phyloP scores from a whole-genome alignment of 202 grass and related monocot genomes.

The Dendrocalamus latiflorus region DNA sequence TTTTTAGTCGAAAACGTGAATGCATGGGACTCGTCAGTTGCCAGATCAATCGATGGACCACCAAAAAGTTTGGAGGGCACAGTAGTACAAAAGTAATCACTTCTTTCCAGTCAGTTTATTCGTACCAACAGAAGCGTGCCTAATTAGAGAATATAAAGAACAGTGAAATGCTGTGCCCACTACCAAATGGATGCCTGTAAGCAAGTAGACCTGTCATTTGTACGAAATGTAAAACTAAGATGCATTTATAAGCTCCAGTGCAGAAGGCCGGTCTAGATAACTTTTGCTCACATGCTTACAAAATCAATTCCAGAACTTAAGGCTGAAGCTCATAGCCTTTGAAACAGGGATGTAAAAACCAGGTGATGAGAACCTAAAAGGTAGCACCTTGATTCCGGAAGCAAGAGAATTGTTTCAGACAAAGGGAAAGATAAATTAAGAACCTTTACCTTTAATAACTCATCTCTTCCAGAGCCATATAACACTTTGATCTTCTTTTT shows the following conservation, averaged over 20 bases:
- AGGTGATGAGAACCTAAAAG: background rate
- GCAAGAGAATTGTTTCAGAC: background rate
- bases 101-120: background rate
- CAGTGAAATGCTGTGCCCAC: background rate
- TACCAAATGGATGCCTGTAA: background rate
- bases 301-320: background rate
- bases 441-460: constrained; percentile 71
- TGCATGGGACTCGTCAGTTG: background rate
- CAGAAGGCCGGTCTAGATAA: too few relatives aligned
- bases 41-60: constrained; percentile 7
- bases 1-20: background rate
- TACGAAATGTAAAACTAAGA: background rate
- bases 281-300: background rate
- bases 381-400: background rate
- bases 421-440: background rate
- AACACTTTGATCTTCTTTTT: constrained; percentile 86
- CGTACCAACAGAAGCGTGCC: background rate
- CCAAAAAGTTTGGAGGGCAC: background rate
- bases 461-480: constrained; percentile 71
- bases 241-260: background rate
- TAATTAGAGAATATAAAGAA: background rate
- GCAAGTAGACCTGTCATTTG: background rate
- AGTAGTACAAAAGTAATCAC: background rate
- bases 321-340: background rate
- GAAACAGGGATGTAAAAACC: background rate